Evolutionary conservation across 106 monocot genomes (phyloP).

Genomic region (Amphibolis antarctica): DNA sequence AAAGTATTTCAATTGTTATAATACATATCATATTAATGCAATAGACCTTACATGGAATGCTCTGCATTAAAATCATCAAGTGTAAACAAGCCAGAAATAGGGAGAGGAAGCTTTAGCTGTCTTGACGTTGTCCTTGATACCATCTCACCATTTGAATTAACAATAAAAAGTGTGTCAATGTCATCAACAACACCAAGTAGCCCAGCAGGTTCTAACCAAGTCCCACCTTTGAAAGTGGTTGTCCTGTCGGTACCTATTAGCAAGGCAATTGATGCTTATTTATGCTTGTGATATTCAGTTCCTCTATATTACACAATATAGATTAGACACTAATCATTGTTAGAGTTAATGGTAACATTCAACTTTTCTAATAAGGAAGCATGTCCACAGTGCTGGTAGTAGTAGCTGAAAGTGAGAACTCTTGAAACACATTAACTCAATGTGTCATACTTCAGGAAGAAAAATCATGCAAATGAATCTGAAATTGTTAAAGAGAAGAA

Average conservation of each 20-base stretch:
- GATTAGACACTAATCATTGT: neutral
- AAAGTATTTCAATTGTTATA: neutral
- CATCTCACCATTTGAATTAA: conserved; percentile 65
- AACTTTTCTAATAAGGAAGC: neutral
- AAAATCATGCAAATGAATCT: no score
- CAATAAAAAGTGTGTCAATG: conserved; percentile 43
- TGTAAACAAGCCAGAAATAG: conserved; percentile 43
- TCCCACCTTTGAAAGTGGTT: conserved; percentile 46
- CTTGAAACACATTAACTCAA: no score
- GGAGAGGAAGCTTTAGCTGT: conserved; percentile 43
- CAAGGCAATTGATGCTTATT: neutral
- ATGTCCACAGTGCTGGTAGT: neutral
- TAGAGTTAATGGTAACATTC: neutral
- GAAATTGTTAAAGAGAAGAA: no score
- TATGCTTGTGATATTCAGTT: neutral
- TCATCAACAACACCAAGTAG: conserved; percentile 71
- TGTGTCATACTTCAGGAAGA: no score
- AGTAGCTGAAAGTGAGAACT: neutral
- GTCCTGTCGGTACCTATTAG: conserved; percentile 43
- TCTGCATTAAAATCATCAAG: conserved; percentile 30
- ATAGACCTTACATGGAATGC: conserved; percentile 29
- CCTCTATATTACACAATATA: neutral
- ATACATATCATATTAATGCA: neutral
- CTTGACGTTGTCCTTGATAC: conserved; percentile 40
- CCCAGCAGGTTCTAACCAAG: conserved; percentile 72